Percentiles rank a stretch among this genome's conserved stretches.
phyloP scores from a whole-genome alignment of 345 rosid genomes.

The Zanthoxylum bungeanum region DNA sequence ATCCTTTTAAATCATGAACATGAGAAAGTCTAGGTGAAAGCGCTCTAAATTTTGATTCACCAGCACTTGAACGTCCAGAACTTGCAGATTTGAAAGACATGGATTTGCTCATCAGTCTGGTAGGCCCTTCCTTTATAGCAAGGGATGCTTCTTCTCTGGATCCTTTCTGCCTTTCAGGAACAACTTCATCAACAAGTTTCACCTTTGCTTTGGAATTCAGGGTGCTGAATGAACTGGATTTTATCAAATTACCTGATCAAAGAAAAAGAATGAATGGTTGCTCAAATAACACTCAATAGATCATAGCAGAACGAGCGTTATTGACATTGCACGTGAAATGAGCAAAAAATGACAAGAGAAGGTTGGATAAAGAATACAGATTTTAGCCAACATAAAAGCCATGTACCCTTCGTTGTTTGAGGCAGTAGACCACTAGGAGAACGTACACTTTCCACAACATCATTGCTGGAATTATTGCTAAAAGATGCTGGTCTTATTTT shows the following conservation, averaged over 20 bases:
- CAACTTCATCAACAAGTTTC: constrained; percentile 60
- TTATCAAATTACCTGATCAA: constrained; percentile 59
- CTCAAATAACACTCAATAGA: constrained; percentile 6
- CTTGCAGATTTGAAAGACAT: constrained; percentile 62
- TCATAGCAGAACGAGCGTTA: not conserved
- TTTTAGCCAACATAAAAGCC: not conserved
- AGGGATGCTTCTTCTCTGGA: constrained; percentile 38
- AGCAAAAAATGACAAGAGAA: not conserved
- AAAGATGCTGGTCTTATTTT: constrained; percentile 51
- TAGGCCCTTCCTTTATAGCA: constrained; percentile 53
- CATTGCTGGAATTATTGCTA: constrained; percentile 36
- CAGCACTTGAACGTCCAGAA: constrained; percentile 40
- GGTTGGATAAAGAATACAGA: not conserved
- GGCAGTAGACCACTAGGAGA: constrained; percentile 43
- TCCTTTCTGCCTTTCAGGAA: constrained; percentile 54
- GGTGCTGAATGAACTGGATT: constrained; percentile 73
- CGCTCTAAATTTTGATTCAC: constrained; percentile 56
- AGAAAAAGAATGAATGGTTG: not conserved
- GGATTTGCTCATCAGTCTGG: constrained; percentile 59
- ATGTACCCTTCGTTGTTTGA: constrained; percentile 57
- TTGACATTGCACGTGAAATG: not conserved
- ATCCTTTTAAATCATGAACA: constrained; percentile 51
- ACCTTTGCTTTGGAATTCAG: constrained; percentile 57
- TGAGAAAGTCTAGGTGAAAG: constrained; percentile 45
- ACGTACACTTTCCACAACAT: constrained; percentile 38